These are phyloP conservation scores for Letharia columbiana DNA, from an alignment of 495 filamentous ascomycete genomes.

Conservation along the genomic window DNA sequence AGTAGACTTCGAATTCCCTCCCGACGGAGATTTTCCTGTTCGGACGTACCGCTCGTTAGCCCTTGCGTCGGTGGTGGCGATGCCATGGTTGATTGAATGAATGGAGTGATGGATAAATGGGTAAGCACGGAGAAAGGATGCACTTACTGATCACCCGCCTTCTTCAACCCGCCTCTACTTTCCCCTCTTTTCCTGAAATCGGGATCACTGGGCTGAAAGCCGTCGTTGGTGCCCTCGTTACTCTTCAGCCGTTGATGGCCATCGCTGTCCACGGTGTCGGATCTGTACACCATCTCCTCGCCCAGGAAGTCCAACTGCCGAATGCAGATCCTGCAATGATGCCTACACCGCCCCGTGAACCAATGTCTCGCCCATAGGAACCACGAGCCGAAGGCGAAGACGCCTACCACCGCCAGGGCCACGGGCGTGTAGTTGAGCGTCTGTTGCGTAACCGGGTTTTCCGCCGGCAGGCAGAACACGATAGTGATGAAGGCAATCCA, in stretches of 20 bases:
- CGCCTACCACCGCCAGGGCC: constrained; percentile 50
- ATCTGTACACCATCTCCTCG: constrained; percentile 20
- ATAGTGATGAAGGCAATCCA: constrained; percentile 50
- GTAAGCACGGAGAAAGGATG: too few species aligned
- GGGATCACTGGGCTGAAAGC: not conserved
- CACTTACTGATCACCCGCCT: constrained; percentile 19
- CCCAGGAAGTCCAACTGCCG: constrained; percentile 24
- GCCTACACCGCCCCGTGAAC: constrained; percentile 43
- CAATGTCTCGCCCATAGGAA: constrained; percentile 43
- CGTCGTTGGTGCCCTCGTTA: constrained; percentile 5
- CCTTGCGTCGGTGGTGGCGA: not conserved
- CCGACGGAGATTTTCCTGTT: constrained; percentile 19
- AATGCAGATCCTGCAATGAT: constrained; percentile 25
- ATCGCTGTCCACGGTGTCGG: constrained; percentile 17
- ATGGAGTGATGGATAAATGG: too few species aligned
- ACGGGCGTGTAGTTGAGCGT: constrained; percentile 58
- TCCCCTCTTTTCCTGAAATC: constrained; percentile 6
- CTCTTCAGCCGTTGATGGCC: constrained; percentile 18
- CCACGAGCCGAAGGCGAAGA: constrained; percentile 38
- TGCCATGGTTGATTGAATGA: too few species aligned
- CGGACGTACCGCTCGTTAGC: not conserved
- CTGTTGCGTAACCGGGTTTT: constrained; percentile 46
- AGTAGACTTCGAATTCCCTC: constrained; percentile 21
- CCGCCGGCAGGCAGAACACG: constrained; percentile 55
- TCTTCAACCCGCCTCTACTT: constrained; percentile 4